Evolutionary conservation across 2,329 filamentous ascomycete genomes (phyloP).

Genomic region (Nemania sp.): DNA sequence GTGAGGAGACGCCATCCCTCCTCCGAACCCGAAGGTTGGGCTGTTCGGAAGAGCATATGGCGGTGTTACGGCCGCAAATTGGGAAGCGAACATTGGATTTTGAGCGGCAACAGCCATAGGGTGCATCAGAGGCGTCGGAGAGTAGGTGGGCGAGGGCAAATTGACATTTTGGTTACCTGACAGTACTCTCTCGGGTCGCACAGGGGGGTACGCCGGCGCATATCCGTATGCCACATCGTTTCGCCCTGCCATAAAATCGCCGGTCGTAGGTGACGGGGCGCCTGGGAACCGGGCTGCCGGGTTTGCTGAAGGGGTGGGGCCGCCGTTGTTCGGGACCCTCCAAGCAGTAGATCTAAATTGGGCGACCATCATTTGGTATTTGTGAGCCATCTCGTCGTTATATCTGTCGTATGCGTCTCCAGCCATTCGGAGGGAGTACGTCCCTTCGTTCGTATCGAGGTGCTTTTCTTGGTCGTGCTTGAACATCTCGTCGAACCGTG

Average conservation of each 20-base stretch:
- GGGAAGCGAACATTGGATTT: conserved; percentile 13
- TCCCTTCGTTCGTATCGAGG: conserved; percentile 27
- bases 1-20: conserved; percentile 10
- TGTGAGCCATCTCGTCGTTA: conserved; percentile 26
- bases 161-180: conserved; percentile 15
- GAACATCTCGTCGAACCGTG: conserved; percentile 44
- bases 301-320: conserved; percentile 7
- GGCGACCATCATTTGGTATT: conserved; percentile 25
- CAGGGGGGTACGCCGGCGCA: conserved; percentile 6
- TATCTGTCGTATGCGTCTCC: conserved; percentile 26
- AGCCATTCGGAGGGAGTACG: conserved; percentile 17
- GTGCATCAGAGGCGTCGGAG: neutral
- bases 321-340: conserved; percentile 6
- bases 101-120: conserved; percentile 5
- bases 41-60: conserved; percentile 7
- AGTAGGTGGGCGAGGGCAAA: conserved; percentile 20
- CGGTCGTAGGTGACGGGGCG: conserved; percentile 2
- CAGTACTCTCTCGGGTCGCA: conserved; percentile 1
- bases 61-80: neutral
- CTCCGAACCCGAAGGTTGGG: too few relatives aligned
- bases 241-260: conserved; percentile 7
- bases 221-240: conserved; percentile 5
- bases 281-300: conserved; percentile 9
- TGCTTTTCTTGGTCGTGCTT: conserved; percentile 41
- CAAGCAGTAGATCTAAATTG: conserved; percentile 7